These are phyloP conservation scores for Fragilaria crotonensis DNA, from an alignment of 108 stramenopile genomes.

Conservation along the genomic window DNA sequence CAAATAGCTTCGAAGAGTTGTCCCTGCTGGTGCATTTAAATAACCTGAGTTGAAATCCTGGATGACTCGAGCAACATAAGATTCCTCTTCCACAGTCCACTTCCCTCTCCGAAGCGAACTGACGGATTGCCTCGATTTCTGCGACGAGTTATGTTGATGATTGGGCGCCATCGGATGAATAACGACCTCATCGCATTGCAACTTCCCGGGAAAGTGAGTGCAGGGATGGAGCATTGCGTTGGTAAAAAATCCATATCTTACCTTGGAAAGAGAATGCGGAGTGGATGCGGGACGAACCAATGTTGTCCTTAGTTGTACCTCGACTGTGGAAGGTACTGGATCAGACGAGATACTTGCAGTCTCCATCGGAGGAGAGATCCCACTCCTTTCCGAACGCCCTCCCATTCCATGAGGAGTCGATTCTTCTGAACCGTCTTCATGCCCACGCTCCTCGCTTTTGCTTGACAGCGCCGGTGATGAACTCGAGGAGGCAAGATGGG, in stretches of 20 bases:
- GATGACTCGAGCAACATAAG: conserved; percentile 88
- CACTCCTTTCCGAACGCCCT: neutral
- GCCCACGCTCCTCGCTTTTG: no score
- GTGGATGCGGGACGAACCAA: neutral
- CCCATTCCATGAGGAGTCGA: neutral
- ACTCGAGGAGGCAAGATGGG: no score
- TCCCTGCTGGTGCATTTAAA: conserved; percentile 90
- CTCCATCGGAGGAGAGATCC: neutral
- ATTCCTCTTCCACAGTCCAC: conserved; percentile 94
- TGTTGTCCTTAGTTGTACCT: neutral
- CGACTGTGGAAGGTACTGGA: neutral
- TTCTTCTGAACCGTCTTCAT: neutral
- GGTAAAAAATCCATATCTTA: neutral
- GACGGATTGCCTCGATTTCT: neutral
- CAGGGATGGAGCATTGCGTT: no score
- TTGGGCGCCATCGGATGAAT: no score
- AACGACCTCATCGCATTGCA: no score
- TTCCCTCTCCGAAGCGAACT: conserved; percentile 73
- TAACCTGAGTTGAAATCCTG: conserved; percentile 90
- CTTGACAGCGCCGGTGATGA: no score
- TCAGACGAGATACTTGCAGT: neutral
- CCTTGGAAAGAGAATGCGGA: neutral
- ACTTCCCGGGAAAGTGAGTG: no score
- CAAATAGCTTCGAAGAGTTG: conserved; percentile 90
- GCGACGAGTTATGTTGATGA: no score